Base-by-base conservation (phyloP, 768 basidiomycete genomes). In the Cystofilobasidium capitatum region DNA sequence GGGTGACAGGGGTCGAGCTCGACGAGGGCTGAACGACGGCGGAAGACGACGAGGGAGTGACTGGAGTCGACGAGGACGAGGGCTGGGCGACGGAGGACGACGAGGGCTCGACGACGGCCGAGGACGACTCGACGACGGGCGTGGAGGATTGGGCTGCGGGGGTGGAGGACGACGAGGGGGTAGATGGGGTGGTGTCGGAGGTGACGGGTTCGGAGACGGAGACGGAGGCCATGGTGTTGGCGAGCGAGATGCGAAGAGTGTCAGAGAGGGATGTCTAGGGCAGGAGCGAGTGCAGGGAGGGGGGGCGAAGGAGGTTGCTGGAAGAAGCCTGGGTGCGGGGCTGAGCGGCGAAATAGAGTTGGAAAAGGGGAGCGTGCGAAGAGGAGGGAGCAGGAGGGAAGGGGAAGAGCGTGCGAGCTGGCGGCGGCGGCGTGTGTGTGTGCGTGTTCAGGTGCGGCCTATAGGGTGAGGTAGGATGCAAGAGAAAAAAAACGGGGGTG, bases 361-460 rank as follows among this genome's bases (percentile, higher is more conserved):
- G n/a, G n/a, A n/a, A n/a, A n/a, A 13, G 24, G 39, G 22, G 6
- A 57, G 22, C 12, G 40, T 9, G 20, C 12, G 42, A 44, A 33
- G 37, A 31, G 20, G 64, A 29, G 31, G 9, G 54, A 26, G 47
- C 13, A 9, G 47, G 24, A 24, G 22, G 13, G 22, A 36, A 55
- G 29, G n/a, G 66, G 40, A 20, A 16, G 35, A 20, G 51, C 31
- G 36, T 9, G 13, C 26, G 29, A 75, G 82, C 70, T 67, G 31
- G 12, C 39, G 33, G 39, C 36, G 24, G 59, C n/a, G n/a, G n/a
- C n/a, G n/a, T n/a, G n/a, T n/a, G n/a, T n/a, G n/a, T n/a, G n/a
- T n/a, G n/a, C n/a, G n/a, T n/a, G n/a, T n/a, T 10, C 47, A 49
- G 12, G 47, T 4, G 47, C 47, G 4, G 20, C 10, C 47, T n/a